Evolutionary conservation across 306 rosid species (phyloP).

Genomic region (Dalbergia cultrata): DNA sequence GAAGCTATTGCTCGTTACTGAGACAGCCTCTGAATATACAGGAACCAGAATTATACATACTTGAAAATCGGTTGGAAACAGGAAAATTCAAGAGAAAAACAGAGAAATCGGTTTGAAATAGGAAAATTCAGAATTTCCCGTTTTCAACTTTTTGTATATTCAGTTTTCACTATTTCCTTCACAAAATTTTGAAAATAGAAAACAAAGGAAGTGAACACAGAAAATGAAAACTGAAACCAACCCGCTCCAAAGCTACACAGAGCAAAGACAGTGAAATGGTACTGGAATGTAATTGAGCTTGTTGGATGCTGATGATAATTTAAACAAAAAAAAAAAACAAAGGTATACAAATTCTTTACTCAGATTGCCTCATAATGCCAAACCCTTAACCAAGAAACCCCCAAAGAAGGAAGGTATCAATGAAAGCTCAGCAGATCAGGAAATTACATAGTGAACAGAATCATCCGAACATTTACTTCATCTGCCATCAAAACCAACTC

Average conservation of each 20-base stretch:
- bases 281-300: slow-evolving; percentile 28
- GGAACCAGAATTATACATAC: background rate
- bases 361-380: slow-evolving; percentile 31
- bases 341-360: background rate
- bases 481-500: slow-evolving; percentile 32
- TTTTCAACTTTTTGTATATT: too few relatives aligned
- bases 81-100: background rate
- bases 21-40: background rate
- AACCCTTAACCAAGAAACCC: slow-evolving; percentile 33
- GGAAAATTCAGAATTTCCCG: too few relatives aligned
- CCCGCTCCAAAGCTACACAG: too few relatives aligned
- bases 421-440: slow-evolving; percentile 44
- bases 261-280: background rate
- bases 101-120: too few relatives aligned
- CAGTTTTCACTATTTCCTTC: too few relatives aligned
- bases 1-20: background rate
- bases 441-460: slow-evolving; percentile 11
- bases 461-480: slow-evolving; percentile 42
- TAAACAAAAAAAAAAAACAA: background rate
- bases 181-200: too few relatives aligned
- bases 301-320: background rate
- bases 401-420: slow-evolving; percentile 39
- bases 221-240: too few relatives aligned
- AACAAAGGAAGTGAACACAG: too few relatives aligned
- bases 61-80: background rate